Evolutionary conservation across 2,329 filamentous ascomycete species (phyloP).

Genomic region (Talaromyces sp.): DNA sequence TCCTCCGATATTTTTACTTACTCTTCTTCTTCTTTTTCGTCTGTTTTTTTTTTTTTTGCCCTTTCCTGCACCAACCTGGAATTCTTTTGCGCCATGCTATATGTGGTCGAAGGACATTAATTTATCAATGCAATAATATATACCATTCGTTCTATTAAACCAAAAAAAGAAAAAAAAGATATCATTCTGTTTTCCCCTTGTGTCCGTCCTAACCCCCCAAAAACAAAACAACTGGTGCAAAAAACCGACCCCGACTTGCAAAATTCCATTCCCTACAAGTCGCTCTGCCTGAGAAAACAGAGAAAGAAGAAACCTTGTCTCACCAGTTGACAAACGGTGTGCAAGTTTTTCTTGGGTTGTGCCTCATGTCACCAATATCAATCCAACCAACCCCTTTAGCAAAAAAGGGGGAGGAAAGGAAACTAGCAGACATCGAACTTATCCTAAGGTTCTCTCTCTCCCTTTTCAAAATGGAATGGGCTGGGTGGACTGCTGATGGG

Average conservation of each 20-base stretch:
- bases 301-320: neutral
- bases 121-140: no score
- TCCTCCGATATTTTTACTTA: no score
- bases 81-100: no score
- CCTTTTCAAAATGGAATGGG: neutral
- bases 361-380: constrained; percentile 9
- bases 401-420: neutral
- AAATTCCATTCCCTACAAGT: neutral
- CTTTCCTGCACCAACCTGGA: no score
- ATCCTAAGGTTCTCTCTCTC: neutral
- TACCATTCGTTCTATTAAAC: neutral
- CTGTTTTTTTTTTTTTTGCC: no score
- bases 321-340: neutral
- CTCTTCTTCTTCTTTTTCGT: no score
- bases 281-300: constrained; percentile 5
- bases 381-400: neutral
- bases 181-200: no score
- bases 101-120: no score
- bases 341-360: constrained; percentile 3
- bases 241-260: constrained; percentile 3
- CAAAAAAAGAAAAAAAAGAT: neutral
- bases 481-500: neutral
- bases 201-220: no score
- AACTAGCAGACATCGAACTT: neutral
- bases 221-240: neutral